Evolutionary conservation across 345 rosid genomes (phyloP), one percentile per base, ranked within the genome.

Genomic region (Aethionema arabicum): DNA sequence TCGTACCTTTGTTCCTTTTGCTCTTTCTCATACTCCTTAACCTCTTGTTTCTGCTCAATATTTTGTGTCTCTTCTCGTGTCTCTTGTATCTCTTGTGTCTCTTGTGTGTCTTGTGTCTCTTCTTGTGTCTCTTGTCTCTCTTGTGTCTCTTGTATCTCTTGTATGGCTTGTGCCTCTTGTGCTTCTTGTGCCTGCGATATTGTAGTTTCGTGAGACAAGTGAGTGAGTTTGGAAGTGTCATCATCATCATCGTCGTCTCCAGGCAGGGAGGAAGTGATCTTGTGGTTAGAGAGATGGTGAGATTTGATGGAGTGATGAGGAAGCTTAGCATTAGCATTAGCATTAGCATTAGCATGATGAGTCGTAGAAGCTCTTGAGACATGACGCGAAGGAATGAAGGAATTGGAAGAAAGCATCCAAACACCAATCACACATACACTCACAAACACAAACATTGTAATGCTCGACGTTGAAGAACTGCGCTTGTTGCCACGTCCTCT

Each of bases 341-440:
- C n/a, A n/a, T n/a, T n/a, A n/a, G n/a, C n/a, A n/a, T n/a, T n/a
- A n/a, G n/a, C n/a, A 21, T 21, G 27, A 21, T 21, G 27, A 21
- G 2, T 21, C 27, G 66, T 56, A 74, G 82, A 73, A 51, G 78
- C 57, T 57, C 66, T 62, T 52, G 52, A 33, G 52, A 66, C 59
- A 59, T 59, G 72, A 45, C 49, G 78, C 0, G 84, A 81, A 10
- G 93, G 75, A 6, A 62, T 55, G 43, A 79, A 21, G 29, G 89
- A 72, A 75, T 79, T 80, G 4, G 84, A 77, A 38, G 81, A 73
- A 9, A 90, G 80, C 91, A 87, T 80, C 97, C 96, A 93, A 0
- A 85, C 87, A 30, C 90, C 99, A 0, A 93, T 11, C 14, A 84
- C 82, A 44, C 95, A 87, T 7, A 93, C 46, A 46, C 81, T 77